Evolutionary conservation across 2,329 filamentous ascomycete species (phyloP), one percentile per base, ranked within the genome.

Genomic region (Alternaria angustiovoidea): DNA sequence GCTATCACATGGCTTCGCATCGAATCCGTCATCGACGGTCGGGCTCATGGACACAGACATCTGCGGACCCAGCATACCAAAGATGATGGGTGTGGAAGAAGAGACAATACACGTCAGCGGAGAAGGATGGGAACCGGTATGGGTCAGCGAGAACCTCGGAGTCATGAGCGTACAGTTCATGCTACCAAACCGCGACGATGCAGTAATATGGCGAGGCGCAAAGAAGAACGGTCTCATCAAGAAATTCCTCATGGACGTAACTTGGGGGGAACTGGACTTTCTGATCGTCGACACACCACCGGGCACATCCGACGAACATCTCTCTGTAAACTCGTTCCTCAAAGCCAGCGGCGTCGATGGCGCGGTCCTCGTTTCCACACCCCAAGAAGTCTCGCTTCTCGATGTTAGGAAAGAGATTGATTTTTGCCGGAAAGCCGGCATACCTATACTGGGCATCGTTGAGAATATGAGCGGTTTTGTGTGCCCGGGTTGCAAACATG

Each of bases 161-260:
- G 93, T 97, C 51, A 98, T 99, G 94, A 95, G 91, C 73, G 93
- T 99, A 66, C 95, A 99, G 79, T 99, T 99, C 77, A 96, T 99
- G 93, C 84, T 99, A 46, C 95, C 95, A 0, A 93, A 92, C 72
- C 86, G 92, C 47, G 94, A 99, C 78, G 94, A 97, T 75, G 95
- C 95, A 4, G 90, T 99, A 41, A 99, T 99, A 68, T 99, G 95
- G 95, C 87, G 95, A 51, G 95, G 95, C 0, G 91, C 95, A 3
- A 99, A 99, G 86, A 99, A 99, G 86, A 99, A 98, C 73, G 95
- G 95, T 0, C 81, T 99, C 58, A 98, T 99, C 76, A 99, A 99
- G 83, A 92, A 96, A 78, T 99, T 99, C 71, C 81, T 99, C 52
- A 97, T 96, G 82, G 96, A 99, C 74, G 95, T 99, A 7, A 93